Base-by-base conservation (phyloP, 148 eudicot genomes). In the Beta vulgaris region DNA sequence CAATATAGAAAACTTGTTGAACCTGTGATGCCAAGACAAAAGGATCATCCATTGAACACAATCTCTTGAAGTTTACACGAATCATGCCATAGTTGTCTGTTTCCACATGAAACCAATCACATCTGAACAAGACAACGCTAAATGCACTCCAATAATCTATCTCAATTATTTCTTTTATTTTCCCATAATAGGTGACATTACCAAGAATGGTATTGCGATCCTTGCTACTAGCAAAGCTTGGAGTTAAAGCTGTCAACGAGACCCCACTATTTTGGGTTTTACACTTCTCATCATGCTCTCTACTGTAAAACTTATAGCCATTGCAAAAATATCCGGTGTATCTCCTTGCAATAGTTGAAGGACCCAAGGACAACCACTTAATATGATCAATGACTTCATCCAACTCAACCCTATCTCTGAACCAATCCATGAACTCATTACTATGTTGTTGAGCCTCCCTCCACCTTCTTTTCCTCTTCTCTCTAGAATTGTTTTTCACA, bases 101-200 rank as follows among this genome's bases (percentile, higher is more conserved):
- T 11, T 40, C 66, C 10, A 7, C 39, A 15, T 58, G 54, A 58
- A 57, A 39, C 66, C 66, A 72, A 39, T 72, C 66, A 72, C 75
- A 72, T 8, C 34, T 14, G 18, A 72, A 72, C n/a, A 72, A 39
- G 3, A 57, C 37, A 28, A 57, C 25, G 0, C 2, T 37, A 14
- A 72, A 39, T 15, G 31, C 1, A 32, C 65, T 23, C 53, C 32
- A 71, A 34, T 48, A 53, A 9, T 71, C 73, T 0, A 71, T 0
- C 44, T 71, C 73, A 21, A 71, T 71, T 11, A 35, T n/a, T n/a
- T n/a, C 44, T 35, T 71, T 40, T 49, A 71, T 51, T 21, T 3
- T 6, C 13, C 32, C 43, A 53, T 51, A 71, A 12, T 53, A 70
- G 5, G 31, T 51, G 12, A 70, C 61, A 32, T 34, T 25, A 3